Percentiles rank a stretch among this genome's conserved stretches.
phyloP scores from a whole-genome alignment of 2,329 filamentous ascomycete genomes.

The Ophiosphaerella narmari region DNA sequence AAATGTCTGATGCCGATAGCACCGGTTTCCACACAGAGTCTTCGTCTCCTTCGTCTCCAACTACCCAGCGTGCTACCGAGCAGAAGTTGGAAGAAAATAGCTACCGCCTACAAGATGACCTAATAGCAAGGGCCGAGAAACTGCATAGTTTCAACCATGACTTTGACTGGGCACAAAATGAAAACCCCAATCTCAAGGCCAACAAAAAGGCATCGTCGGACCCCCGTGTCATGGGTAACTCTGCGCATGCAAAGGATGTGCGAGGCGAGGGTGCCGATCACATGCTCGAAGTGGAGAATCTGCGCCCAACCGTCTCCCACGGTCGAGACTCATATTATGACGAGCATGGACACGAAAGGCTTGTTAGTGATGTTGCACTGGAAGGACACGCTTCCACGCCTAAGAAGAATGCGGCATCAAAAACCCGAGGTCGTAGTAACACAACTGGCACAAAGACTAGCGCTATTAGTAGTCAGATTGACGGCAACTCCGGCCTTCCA shows the following conservation, averaged over 20 bases:
- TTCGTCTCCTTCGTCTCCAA: conserved; percentile 39
- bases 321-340: conserved; percentile 74
- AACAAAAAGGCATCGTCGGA: conserved; percentile 62
- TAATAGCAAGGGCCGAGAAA: conserved; percentile 60
- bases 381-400: conserved; percentile 61
- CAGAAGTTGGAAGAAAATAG: conserved; percentile 47
- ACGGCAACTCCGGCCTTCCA: conserved; percentile 58
- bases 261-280: conserved; percentile 77
- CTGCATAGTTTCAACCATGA: conserved; percentile 77
- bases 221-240: conserved; percentile 63
- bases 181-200: conserved; percentile 61
- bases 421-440: conserved; percentile 36
- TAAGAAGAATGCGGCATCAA: conserved; percentile 50
- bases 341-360: conserved; percentile 68
- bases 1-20: conserved; percentile 65
- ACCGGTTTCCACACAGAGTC: conserved; percentile 58
- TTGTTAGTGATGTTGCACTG: conserved; percentile 66
- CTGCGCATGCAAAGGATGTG: conserved; percentile 73
- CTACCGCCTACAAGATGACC: conserved; percentile 58
- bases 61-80: conserved; percentile 42
- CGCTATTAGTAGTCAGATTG: conserved; percentile 32
- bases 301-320: conserved; percentile 62
- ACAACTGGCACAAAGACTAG: conserved; percentile 38
- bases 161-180: conserved; percentile 64
- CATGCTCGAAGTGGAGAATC: conserved; percentile 59